Base-by-base conservation (phyloP, 2,329 filamentous ascomycete species). In the Fusarium miscanthi region DNA sequence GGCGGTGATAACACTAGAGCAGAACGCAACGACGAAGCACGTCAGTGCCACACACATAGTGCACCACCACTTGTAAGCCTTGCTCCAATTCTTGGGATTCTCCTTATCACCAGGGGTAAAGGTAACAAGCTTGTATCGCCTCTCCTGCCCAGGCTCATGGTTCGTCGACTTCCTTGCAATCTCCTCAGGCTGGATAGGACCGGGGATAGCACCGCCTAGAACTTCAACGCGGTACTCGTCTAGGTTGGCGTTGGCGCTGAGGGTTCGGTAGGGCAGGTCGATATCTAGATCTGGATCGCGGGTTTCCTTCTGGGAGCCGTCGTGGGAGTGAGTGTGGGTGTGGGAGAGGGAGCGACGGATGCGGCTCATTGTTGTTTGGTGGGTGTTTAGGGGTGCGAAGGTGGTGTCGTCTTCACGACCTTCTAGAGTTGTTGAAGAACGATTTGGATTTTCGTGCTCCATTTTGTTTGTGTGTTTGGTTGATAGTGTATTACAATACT, bases 1-100 rank as follows among this genome's bases (percentile, higher is more conserved):
- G 16, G 94, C 90, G 0, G 94, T 97, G 78, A 97, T 91, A 73
- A 97, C 91, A 57, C 90, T 90, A 53, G 91, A 94, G 30, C 86
- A 85, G 63, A 94, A 89, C 1, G 92, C 91, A 48, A 93, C 92
- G 43, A 93, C 90, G 78, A 94, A 94, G 77, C 92, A 94, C 4
- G 91, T 93, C 27, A 88, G 70, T 3, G 94, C 92, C 0, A 97
- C 93, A 21, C 94, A 90, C 91, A 97, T 94, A 30, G 94, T 97
- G 78, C 89, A 91, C 77, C 91, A 93, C 93, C 93, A 95, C 82
- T 95, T 96, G 80, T 85, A 92, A 2, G 82, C 84, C 80, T 94
- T 94, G 63, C 87, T 89, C 93, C 93, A 96, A 81, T 95, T 96
- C 86, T 95, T 95, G 1, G 94, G 93, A 77, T 95, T 95, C 72